Conservation (phyloP, 2,329 filamentous ascomycete species). For the Colletotrichum navitas region DNA sequence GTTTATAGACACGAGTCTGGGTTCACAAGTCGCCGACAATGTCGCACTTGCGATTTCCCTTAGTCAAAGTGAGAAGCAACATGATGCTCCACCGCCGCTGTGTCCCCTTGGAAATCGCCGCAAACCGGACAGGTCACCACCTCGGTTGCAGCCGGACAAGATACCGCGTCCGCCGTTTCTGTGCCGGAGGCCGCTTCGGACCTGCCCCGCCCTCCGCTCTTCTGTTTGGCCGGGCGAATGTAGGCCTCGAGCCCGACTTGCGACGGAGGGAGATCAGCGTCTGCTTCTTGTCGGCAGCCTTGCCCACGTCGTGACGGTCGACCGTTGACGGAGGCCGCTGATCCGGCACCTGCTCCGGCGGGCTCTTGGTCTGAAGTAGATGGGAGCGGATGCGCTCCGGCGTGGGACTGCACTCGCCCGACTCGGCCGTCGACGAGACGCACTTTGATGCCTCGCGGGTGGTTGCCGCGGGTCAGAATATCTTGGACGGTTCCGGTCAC, state of each 20-base stretch:
- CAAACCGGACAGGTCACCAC: constrained; percentile 73
- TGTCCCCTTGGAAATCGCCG: constrained; percentile 75
- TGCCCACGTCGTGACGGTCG: constrained; percentile 11
- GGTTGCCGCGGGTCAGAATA: constrained; percentile 78
- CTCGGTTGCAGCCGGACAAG: constrained; percentile 30
- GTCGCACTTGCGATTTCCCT: neutral
- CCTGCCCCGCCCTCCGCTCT: neutral
- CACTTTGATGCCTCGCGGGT: constrained; percentile 84
- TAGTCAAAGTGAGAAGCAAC: constrained; percentile 68
- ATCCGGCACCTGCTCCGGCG: neutral
- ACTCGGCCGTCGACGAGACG: constrained; percentile 78
- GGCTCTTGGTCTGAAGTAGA: constrained; percentile 24
- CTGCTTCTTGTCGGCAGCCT: constrained; percentile 42
- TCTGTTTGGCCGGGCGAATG: constrained; percentile 52
- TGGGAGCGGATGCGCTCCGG: constrained; percentile 40
- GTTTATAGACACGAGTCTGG: neutral
- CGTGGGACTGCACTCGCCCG: constrained; percentile 78
- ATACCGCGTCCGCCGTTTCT: neutral
- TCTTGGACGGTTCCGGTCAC: constrained; percentile 76
- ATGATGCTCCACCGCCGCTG: constrained; percentile 75
- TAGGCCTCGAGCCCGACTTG: constrained; percentile 61
- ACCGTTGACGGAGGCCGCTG: neutral
- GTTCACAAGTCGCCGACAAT: no score
- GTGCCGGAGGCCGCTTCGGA: neutral
- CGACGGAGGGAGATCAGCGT: neutral